Base-by-base conservation (phyloP, 208 protist species). In the Porcisia deanei region DNA sequence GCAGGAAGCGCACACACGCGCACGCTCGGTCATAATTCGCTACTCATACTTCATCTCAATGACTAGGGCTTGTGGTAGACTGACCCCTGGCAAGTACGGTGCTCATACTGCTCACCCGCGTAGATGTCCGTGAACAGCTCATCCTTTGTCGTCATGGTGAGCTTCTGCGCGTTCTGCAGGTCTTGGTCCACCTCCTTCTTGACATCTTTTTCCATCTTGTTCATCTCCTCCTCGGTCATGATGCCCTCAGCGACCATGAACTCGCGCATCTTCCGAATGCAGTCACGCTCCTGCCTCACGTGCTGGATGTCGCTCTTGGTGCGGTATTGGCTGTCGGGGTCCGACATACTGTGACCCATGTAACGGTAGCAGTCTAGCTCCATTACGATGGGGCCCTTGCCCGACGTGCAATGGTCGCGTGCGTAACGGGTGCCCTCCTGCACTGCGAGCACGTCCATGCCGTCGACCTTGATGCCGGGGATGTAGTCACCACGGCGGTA, bases 301-400 rank as follows among this genome's bases (percentile, higher is more conserved):
- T 92, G 71, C 75, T 98, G 86, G 58, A 99, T 94, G 78, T 99
- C 98, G 22, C 95, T 95, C 84, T 98, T 97, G 54, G 90, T 96
- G 85, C 98, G 96, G 92, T 99, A 99, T 57, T 95, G 91, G 69
- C 91, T 98, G 79, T 99, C 99, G 55, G 99, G 98, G 88, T 99
- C 98, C 52, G 96, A 99, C 98, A 99, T 99, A 52, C 93, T 98
- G 92, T 99, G 99, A 67, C 98, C 98, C 84, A 98, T 93, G 88
- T 99, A 99, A 69, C 97, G 94, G 91, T 99, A 99, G 45, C 95
- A 99, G 81, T 99, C 91, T 68, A 99, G 90, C 88, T 99, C 98
- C 45, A 99, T 59, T 39, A 99, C 88, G 30, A 99, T 83, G 30
- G 98, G 98, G 52, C 98, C 98, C 77, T 98, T 94, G 53, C 88